A percentile compares a stretch with the other conserved stretches of the same genome.
Evolutionary conservation across 352 stramenopile species (phyloP).

Genomic region (Phytophthora pluvialis): DNA sequence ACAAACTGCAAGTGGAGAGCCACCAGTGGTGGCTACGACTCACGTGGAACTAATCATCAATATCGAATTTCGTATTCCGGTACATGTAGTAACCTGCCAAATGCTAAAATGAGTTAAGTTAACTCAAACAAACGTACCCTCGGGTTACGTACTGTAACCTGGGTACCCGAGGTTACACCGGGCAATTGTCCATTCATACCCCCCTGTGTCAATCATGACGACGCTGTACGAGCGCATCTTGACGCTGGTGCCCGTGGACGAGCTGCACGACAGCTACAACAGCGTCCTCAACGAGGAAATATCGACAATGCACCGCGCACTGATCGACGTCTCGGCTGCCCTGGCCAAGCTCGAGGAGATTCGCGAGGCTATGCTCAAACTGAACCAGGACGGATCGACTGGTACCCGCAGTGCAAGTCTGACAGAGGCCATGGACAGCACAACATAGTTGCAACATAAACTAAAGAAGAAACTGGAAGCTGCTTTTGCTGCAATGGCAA

Average conservation of each 20-base stretch:
- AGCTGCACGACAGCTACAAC: slow-evolving; percentile 18
- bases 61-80: too few species aligned
- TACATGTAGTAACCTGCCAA: too few species aligned
- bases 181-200: not conserved
- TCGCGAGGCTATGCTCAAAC: slow-evolving; percentile 9
- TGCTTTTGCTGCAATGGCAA: not conserved
- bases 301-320: not conserved
- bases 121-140: too few species aligned
- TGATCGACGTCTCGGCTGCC: slow-evolving; percentile 9
- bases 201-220: not conserved
- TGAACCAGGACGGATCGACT: slow-evolving; percentile 1
- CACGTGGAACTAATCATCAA: too few species aligned
- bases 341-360: slow-evolving; percentile 26
- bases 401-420: slow-evolving; percentile 8
- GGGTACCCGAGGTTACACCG: too few species aligned
- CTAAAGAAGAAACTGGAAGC: not conserved
- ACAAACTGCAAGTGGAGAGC: too few species aligned
- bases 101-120: too few species aligned
- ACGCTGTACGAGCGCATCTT: slow-evolving; percentile 24
- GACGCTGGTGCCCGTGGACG: slow-evolving; percentile 5
- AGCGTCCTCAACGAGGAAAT: slow-evolving; percentile 6
- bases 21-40: too few species aligned
- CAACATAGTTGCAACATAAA: not conserved
- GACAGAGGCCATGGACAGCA: not conserved
- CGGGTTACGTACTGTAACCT: too few species aligned